Base-by-base conservation (phyloP, 495 filamentous ascomycete species). In the Staphylotrichum tortipilum region DNA sequence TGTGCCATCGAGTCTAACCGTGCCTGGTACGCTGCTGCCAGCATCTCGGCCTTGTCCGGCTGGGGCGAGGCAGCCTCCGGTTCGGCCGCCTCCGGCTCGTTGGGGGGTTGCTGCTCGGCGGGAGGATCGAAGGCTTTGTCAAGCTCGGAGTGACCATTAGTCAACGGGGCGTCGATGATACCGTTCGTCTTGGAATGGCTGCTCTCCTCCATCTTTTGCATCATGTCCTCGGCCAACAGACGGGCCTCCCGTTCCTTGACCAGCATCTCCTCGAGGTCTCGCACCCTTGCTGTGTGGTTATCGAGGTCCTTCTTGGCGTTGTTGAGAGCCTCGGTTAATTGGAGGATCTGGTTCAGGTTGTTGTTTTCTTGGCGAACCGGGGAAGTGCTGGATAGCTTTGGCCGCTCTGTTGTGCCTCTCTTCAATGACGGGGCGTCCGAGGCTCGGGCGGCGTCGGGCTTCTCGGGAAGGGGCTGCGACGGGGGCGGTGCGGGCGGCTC, bases 401-500 rank as follows among this genome's bases (percentile, higher is more conserved):
- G 76, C 39, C 82, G 81, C 53, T 92, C 88, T 1, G 86, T 91
- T 29, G 88, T 83, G 26, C 73, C 73, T 40, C 89, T 75, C 56
- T 86, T 87, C 28, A 94, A 63, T 7, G 83, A 71, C 0, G 80
- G 74, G 44, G 72, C 61, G 8, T 72, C 71, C 46, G 78, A 70
- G 28, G 74, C 63, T 37, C 76, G 68, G 41, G 75, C 71, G 34
- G 78, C 77, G 67, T 92, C 86, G 2, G 89, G 89, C 61, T 94
- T 94, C 57, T 94, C 88, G 6, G 89, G 89, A 0, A 95, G 70
- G 14, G 90, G 88, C 58, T 94, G 89, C 58, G 91, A 85, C 11
- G 91, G 91, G 14, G 92, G 89, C 23, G 91, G 92, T 15, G 88
- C 86, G 8, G 88, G 89, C 17, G 89, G 90, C 49, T 94, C 88